Conservation (phyloP, 2,329 filamentous ascomycete genomes). For the Aspergillus sp. region DNA sequence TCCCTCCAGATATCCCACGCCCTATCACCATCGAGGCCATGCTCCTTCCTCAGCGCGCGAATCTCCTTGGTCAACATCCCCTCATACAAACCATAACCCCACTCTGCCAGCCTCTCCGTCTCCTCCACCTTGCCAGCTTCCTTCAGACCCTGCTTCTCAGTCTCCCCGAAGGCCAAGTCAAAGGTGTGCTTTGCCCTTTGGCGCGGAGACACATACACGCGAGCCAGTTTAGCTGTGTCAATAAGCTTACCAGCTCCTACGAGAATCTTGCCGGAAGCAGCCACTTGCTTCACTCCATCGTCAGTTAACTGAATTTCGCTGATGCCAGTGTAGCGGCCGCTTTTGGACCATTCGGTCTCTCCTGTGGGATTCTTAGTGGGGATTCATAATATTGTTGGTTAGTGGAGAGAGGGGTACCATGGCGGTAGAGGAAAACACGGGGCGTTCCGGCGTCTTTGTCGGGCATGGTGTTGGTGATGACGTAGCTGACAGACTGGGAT, state of each 20-base stretch:
- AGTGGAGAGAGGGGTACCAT: conserved; percentile 30
- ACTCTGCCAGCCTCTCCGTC: conserved; percentile 59
- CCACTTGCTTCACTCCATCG: conserved; percentile 49
- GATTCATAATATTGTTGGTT: background rate
- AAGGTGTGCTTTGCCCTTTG: conserved; percentile 53
- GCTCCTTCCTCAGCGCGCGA: conserved; percentile 45
- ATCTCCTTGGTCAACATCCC: conserved; percentile 59
- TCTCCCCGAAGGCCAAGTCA: conserved; percentile 45
- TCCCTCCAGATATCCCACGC: conserved; percentile 62
- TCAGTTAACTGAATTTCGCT: conserved; percentile 49
- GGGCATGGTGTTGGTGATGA: conserved; percentile 29
- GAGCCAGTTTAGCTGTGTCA: conserved; percentile 51
- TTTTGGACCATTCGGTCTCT: conserved; percentile 14
- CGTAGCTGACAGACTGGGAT: too few species aligned
- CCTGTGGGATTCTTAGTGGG: background rate
- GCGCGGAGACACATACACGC: conserved; percentile 55
- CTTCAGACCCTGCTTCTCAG: conserved; percentile 24
- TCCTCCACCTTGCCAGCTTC: conserved; percentile 44
- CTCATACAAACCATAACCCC: conserved; percentile 66
- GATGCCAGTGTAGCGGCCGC: conserved; percentile 65
- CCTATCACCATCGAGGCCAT: conserved; percentile 52
- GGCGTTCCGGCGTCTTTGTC: conserved; percentile 41
- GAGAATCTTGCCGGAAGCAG: conserved; percentile 46
- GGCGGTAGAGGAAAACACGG: conserved; percentile 40
- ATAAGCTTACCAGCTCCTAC: conserved; percentile 56